Evolutionary conservation across 2,329 filamentous ascomycete species (phyloP), one percentile per base, ranked within the genome.

Genomic region (Aspergillus candidus): DNA sequence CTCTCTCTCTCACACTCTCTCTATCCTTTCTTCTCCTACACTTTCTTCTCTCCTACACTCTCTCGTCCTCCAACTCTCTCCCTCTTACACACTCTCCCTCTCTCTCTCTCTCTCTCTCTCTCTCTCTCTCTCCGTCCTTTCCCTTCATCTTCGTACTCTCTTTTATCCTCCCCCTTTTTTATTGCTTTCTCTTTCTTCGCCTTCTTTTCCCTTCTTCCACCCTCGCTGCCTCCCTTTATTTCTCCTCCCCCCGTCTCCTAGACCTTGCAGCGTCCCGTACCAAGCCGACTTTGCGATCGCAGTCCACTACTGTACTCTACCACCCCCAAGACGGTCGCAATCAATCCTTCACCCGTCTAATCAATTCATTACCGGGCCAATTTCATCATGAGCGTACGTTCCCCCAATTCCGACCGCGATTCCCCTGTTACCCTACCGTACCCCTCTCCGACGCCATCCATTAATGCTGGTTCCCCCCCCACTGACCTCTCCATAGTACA

Each of bases 401-500:
- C 17, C 33, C 27, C 15, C 8, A 22, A 27, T 14, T 38, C 7
- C 39, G 15, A 18, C 32, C 30, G 11, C 17, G 22, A 22, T 8
- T 10, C n/a, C 15, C n/a, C 32, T 12, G 35, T 17, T 40, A 38
- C 33, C 39, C 35, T n/a, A n/a, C n/a, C n/a, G n/a, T 27, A 18
- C 39, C 17, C 33, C 29, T 34, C 32, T 34, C 38, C 46, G 36
- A 12, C 31, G 18, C 6, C 2, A 27, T 37, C 12, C 32, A 38
- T n/a, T n/a, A 14, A 30, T 50, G 41, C 37, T 22, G 27, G 18
- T 22, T 32, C n/a, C n/a, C n/a, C 17, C 41, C 44, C 51, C 55
- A 58, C 32, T 56, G 52, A 22, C 44, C 39, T 33, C 6, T 33
- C 6, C 49, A 11, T 43, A 59, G 55, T 62, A 56, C 40, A 51